Base-by-base conservation (phyloP, 331 rosid species). In the Dryas integrifolia region DNA sequence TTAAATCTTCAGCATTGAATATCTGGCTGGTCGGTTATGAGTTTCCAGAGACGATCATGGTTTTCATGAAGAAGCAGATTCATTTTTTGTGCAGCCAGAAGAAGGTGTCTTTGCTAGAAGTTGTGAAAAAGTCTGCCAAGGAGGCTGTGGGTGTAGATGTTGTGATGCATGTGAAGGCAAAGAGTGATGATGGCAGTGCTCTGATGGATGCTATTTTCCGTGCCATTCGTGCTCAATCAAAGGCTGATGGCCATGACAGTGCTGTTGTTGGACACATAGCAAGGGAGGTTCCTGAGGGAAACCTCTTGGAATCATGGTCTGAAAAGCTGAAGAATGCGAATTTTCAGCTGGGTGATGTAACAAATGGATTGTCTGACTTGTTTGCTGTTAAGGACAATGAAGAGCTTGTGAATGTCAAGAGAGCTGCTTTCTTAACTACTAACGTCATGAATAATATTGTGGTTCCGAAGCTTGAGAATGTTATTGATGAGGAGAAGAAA, bases 21-120 rank as follows among this genome's bases (percentile, higher is more conserved):
- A 85, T 85, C 24, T 85, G 88, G 88, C 64, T 85, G 72, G 73
- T 85, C 1, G 86, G 88, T 11, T 85, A 85, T 65, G 88, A 85
- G 76, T 79, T 85, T 69, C 88, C 88, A 0, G 88, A 81, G 49
- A 85, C 86, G 5, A 73, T 85, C 11, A 79, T 85, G 83, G 88
- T 81, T 65, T 81, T 85, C 80, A 81, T 81, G 83, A 76, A 79
- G 84, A 85, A 81, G 71, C 84, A 85, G 72, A 81, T 85, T 55
- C 88, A 85, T 77, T 85, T 85, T 58, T 55, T 85, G 73, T 82
- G 86, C 73, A 85, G 88, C 72, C 73, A 76, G 49, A 85, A 81
- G 80, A 85, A 85, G 80, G 84, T 50, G 16, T 81, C 88, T 45
- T 69, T 85, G 62, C 77, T 85, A 13, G 82, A 85, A 49, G 86